A percentile compares a stretch with the other conserved stretches of the same genome.
Evolutionary conservation across 306 rosid genomes (phyloP).

Genomic region (Parietaria judaica): DNA sequence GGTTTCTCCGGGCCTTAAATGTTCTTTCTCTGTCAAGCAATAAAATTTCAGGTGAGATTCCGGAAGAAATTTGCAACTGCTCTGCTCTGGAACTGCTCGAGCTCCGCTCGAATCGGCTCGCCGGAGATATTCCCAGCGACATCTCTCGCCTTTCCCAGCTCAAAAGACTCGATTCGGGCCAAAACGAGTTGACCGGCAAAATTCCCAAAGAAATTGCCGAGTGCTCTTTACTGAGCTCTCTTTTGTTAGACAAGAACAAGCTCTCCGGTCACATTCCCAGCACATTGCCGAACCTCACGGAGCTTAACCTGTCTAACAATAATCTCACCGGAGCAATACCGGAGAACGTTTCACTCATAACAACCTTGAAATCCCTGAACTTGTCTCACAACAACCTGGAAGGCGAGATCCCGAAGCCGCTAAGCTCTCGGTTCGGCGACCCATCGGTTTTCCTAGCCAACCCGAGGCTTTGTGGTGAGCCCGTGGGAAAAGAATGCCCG

Average conservation of each 20-base stretch:
- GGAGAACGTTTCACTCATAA: constrained; percentile 21
- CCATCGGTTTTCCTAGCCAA: constrained; percentile 44
- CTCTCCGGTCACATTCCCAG: constrained; percentile 54
- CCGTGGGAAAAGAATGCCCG: constrained; percentile 50
- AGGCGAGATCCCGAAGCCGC: constrained; percentile 52
- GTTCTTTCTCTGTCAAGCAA: constrained; percentile 54
- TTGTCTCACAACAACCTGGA: constrained; percentile 52
- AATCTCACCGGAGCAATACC: constrained; percentile 52
- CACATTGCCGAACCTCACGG: constrained; percentile 44
- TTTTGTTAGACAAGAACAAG: constrained; percentile 46
- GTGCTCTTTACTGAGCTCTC: constrained; percentile 45
- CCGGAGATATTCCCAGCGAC: constrained; percentile 34
- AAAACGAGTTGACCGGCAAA: constrained; percentile 50
- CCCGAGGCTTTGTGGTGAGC: constrained; percentile 53
- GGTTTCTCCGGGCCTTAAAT: constrained; percentile 46
- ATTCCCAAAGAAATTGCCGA: constrained; percentile 54
- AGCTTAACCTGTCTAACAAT: constrained; percentile 58
- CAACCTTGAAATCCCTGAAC: constrained; percentile 44
- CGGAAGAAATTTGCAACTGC: constrained; percentile 55
- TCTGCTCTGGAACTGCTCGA: constrained; percentile 61
- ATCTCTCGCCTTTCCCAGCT: constrained; percentile 39
- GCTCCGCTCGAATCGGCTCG: constrained; percentile 43
- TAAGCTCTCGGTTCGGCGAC: constrained; percentile 42
- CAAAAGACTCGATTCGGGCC: constrained; percentile 56
- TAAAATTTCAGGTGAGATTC: constrained; percentile 43